Percentiles rank a stretch among this genome's conserved stretches.
Evolutionary conservation across 352 stramenopile species (phyloP).

Genomic region (Phytopythium boreale): DNA sequence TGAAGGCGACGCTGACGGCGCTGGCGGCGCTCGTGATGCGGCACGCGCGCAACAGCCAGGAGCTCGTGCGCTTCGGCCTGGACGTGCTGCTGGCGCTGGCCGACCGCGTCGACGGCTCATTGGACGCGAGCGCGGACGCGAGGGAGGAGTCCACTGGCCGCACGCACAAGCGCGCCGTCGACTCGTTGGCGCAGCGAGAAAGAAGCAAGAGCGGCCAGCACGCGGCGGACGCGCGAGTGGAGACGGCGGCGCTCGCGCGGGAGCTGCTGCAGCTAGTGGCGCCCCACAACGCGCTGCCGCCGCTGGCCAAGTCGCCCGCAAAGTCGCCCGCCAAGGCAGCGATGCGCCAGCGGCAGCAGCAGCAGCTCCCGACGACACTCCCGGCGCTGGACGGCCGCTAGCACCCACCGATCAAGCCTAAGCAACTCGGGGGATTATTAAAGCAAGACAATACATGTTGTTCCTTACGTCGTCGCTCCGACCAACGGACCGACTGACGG

Average conservation of each 20-base stretch:
- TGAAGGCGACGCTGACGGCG: conserved; percentile 53
- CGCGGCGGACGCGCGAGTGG: conserved; percentile 15
- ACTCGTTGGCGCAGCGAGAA: too few relatives aligned
- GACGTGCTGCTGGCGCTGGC: conserved; percentile 59
- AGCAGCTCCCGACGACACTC: background rate
- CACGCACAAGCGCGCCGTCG: background rate
- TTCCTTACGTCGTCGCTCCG: conserved; percentile 1
- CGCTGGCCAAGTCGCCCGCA: background rate
- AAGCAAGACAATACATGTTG: background rate
- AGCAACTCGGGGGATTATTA: too few relatives aligned
- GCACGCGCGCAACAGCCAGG: conserved; percentile 55
- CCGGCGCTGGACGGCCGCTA: background rate
- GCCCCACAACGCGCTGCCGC: conserved; percentile 32
- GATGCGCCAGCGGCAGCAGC: conserved; percentile 5
- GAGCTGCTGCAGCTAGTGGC: conserved; percentile 63
- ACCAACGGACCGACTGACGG: background rate
- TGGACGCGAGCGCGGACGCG: conserved; percentile 26
- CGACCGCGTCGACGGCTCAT: conserved; percentile 22
- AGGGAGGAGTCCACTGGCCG: conserved; percentile 10
- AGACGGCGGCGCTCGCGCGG: conserved; percentile 46
- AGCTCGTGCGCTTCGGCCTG: conserved; percentile 57
- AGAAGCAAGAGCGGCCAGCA: too few relatives aligned
- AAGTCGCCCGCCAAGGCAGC: conserved; percentile 13
- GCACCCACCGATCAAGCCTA: background rate
- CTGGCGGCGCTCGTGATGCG: conserved; percentile 52